Evolutionary conservation across 1,284 basidiomycete genomes (phyloP), one percentile per base, ranked within the genome.

Genomic region (Vanrija humicola): DNA sequence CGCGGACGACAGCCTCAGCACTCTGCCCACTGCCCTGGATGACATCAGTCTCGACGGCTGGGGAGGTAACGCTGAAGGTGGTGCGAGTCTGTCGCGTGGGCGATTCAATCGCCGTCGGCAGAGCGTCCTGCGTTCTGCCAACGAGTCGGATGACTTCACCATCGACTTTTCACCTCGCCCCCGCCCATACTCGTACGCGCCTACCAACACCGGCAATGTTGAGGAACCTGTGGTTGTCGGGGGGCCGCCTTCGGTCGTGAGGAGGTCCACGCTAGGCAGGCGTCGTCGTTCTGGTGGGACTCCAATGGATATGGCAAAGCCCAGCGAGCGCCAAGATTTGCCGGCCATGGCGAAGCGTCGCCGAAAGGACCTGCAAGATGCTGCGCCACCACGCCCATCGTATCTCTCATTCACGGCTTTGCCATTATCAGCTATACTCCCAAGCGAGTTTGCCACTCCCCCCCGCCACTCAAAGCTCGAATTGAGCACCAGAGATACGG

Each of bases 351-450:
- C 34, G 12, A 34, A 34, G 12, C 34, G 34, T 34, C 34, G 34
- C 34, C 34, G 34, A 34, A 34, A 34, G 34, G 34, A 34, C 34
- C 12, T 34, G 34, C 34, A 12, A 34, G 34, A 34, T 34, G 9
- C 14, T 12, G 34, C 42, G 5, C 18, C 43, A 25, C 48, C 50
- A 19, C 38, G 39, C n/a, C 59, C 59, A 1, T 34, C 14, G 1
- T 62, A 85, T 51, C 80, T 84, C 58, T 77, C 82, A 61, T 76
- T 82, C 58, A 64, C 62, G 23, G 54, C 54, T 28, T 39, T 59
- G 6, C 48, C 62, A 1, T 46, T 51, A 6, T 29, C 44, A 16
- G 45, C 62, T 1, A 26, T 40, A 10, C 46, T 55, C 10, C 59
- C 55, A 0, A 40, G 50, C 47, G 48, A 42, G 34, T 62, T 62